Evolutionary conservation across 495 filamentous ascomycete species (phyloP).

Genomic region (Penicillium canescens): DNA sequence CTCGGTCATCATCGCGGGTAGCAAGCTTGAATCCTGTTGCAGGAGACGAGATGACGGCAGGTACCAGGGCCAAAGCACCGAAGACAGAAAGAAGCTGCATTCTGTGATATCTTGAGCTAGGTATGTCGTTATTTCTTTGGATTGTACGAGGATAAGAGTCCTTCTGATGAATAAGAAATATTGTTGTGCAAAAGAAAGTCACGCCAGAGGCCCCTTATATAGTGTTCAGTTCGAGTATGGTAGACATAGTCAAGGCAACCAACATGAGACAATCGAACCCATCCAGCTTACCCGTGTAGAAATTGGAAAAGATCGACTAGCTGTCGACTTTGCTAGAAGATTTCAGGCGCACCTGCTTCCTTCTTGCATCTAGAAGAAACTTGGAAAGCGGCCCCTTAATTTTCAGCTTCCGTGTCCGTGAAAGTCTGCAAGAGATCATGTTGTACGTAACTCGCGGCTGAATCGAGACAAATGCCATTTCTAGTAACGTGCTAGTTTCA

Average conservation of each 20-base stretch:
- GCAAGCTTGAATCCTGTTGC: neutral
- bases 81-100: slow-evolving; percentile 9
- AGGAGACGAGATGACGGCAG: slow-evolving; percentile 7
- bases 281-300: neutral
- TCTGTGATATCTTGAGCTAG: neutral
- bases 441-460: too few relatives aligned
- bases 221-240: neutral
- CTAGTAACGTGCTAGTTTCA: too few relatives aligned
- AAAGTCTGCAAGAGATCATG: too few relatives aligned
- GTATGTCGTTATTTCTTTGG: neutral
- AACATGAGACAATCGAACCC: neutral
- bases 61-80: slow-evolving; percentile 7
- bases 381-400: too few relatives aligned
- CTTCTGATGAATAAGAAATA: neutral
- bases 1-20: slow-evolving; percentile 25
- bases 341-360: too few relatives aligned
- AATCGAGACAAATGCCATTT: too few relatives aligned
- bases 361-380: neutral
- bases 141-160: neutral
- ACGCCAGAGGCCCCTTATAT: neutral
- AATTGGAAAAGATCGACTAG: slow-evolving; percentile 3
- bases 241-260: neutral
- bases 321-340: too few relatives aligned
- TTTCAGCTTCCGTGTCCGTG: too few relatives aligned
- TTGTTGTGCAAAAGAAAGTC: too few relatives aligned